phyloP scores from a whole-genome alignment of 805 yeast genomes.

The Cyberlindnera suaveolens region DNA sequence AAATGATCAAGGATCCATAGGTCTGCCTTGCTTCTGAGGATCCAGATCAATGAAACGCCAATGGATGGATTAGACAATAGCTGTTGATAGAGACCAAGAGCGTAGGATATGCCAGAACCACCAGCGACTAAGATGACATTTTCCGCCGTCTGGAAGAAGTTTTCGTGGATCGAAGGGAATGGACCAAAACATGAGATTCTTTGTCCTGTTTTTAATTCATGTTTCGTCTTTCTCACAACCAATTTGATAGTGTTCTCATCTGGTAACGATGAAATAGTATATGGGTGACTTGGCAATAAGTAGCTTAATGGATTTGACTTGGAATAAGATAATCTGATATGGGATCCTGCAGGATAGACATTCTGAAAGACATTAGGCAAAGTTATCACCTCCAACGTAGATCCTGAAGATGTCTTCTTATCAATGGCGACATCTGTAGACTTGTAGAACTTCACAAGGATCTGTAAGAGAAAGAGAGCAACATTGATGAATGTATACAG shows the following conservation, averaged over 20 bases:
- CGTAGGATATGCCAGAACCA: conserved; percentile 69
- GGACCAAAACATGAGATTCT: conserved; percentile 35
- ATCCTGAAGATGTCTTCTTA: conserved; percentile 14
- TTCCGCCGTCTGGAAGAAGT: conserved; percentile 42
- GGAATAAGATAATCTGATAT: conserved; percentile 42
- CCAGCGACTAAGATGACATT: conserved; percentile 55
- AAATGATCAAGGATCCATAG: conserved; percentile 38
- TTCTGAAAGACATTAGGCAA: conserved; percentile 14
- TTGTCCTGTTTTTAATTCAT: conserved; percentile 26
- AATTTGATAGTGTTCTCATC: conserved; percentile 36
- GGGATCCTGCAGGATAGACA: conserved; percentile 47
- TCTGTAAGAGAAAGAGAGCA: conserved; percentile 31
- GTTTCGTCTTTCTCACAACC: conserved; percentile 36
- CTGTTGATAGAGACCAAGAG: conserved; percentile 44
- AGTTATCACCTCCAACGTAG: conserved; percentile 21
- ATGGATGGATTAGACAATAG: conserved; percentile 25
- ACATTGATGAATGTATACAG: conserved; percentile 27
- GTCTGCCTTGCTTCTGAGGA: conserved; percentile 41
- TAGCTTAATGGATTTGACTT: conserved; percentile 34
- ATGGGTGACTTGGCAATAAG: conserved; percentile 63
- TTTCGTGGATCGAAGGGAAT: conserved; percentile 38
- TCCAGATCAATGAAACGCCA: conserved; percentile 46
- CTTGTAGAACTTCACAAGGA: conserved; percentile 27
- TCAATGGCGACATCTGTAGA: conserved; percentile 14
- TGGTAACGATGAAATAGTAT: conserved; percentile 45